Base-by-base conservation (phyloP, 2,329 filamentous ascomycete genomes). In the Diaporthe capsici region DNA sequence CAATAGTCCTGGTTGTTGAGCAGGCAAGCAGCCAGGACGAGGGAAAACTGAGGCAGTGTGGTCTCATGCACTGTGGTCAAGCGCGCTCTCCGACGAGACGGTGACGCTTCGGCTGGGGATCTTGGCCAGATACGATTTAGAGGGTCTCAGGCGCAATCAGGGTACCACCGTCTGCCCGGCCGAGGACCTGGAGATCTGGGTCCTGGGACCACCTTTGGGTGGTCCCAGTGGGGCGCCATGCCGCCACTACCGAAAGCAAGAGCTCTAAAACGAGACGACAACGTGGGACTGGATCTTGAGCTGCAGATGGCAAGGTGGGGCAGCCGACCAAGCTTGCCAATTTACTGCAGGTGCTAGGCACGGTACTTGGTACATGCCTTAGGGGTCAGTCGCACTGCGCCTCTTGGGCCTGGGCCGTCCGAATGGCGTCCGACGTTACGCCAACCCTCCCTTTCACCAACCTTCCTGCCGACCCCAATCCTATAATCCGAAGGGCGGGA, bases 341-440 rank as follows among this genome's bases (percentile, higher is more conserved):
- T 68, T 68, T 68, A 68, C 65, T 53, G 44, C 63, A 47, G 10
- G 42, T 65, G 60, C 60, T 44, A 44, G 60, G 60, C 42, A 25
- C 60, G 60, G 39, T 65, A 65, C 60, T n/a, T 47, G 39, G 65
- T 68, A 68, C 65, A 10, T 68, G 28, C n/a, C 20, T 9, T 68
- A 68, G 63, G 65, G 63, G 63, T 68, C 63, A 20, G 12, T 17
- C 15, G n/a, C 28, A n/a, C 65, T 39, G 37, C 60, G 25, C 25
- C 55, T 57, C 61, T 37, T 49, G 17, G 44, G 44, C 44, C 42
- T 44, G 42, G 63, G 44, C 63, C 65, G 47, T 53, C 58, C 71
- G 71, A 51, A 55, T 73, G 58, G 71, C 34, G 34, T 73, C 58
- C 47, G 71, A 73, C 71, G 71, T 73, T 63, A 44, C 71, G 60